phyloP scores from a whole-genome alignment of 108 stramenopile genomes.

The Cylindrotheca fusiformis region DNA sequence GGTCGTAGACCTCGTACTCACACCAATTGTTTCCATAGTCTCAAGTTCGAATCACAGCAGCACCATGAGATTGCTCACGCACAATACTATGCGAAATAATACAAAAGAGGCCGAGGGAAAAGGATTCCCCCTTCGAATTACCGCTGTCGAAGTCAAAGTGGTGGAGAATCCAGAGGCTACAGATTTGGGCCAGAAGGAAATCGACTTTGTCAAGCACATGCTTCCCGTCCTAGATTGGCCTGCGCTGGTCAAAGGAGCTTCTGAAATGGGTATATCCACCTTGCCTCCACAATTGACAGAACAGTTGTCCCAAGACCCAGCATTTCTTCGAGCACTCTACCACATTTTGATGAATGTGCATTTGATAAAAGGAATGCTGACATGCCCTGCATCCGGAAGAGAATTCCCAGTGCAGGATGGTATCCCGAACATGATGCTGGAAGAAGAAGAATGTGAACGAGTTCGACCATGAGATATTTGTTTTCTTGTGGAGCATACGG shows the following conservation, averaged over 20 bases:
- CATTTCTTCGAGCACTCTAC: conserved; percentile 84
- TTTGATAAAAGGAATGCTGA: conserved; percentile 87
- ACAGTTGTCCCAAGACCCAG: conserved; percentile 70
- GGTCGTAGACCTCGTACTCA: too few species aligned
- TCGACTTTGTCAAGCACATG: conserved; percentile 74
- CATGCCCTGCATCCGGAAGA: conserved; percentile 87
- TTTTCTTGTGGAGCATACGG: not conserved
- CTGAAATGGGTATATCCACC: conserved; percentile 72
- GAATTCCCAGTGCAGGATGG: conserved; percentile 92
- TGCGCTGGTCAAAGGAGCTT: conserved; percentile 65
- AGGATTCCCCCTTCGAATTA: conserved; percentile 76
- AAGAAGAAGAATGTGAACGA: conserved; percentile 79
- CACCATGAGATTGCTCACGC: conserved; percentile 86
- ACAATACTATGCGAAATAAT: conserved; percentile 88
- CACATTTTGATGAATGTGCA: conserved; percentile 95
- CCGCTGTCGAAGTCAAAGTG: conserved; percentile 80
- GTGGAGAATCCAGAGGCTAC: conserved; percentile 49
- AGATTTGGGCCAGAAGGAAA: conserved; percentile 41
- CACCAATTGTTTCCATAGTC: not conserved
- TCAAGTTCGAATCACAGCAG: not conserved
- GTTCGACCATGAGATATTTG: conserved; percentile 27
- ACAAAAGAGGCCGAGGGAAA: conserved; percentile 67
- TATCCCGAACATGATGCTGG: conserved; percentile 89
- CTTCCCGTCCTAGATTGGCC: conserved; percentile 68
- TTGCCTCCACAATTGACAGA: conserved; percentile 74